Evolutionary conservation across 352 stramenopile genomes (phyloP), one percentile per base, ranked within the genome.

Genomic region (Albugo candida): DNA sequence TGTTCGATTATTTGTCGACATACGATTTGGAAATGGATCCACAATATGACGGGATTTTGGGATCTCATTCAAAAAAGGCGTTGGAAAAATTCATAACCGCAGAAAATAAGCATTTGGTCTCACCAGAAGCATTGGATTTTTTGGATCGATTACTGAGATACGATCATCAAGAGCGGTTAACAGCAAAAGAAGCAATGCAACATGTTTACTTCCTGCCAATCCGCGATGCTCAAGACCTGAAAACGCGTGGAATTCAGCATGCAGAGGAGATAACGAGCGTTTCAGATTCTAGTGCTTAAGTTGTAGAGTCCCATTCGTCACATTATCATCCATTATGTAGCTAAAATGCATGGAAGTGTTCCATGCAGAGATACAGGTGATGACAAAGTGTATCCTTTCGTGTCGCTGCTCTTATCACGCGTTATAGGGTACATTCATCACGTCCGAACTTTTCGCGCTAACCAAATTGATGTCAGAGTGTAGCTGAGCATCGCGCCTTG

Each of bases 11-110:
- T 68, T 64, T 99, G 21, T 95, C 97, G 47, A 97, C 91, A 20
- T 99, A 99, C 72, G 93, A 98, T 47, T 63, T 99, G 36, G 95
- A 99, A 64, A 67, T 99, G 18, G 95, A 98, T 66, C 81, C 93
- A 20, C 93, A 98, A 59, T 99, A 98, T 70, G 94, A 99, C 64
- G 94, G 92, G 21, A 95, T 98, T 51, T 61, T 99, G 13, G 93
- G 91, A 43, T 78, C 81, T 36, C 94, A 98, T 70, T 92, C 86
- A 38, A 97, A 97, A 64, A 98, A 98, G 54, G 92, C 95, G 48
- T 99, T 94, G 95, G 85, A 95, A 48, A 97, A 97, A 67, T 99
- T 99, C 65, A 83, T 98, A 54, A 98, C 91, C 38, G 59, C 81
- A 21, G 93, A 98, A 51, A 99, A 99, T 78, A 91, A 97, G 62